These are phyloP conservation scores for Candida sanyaensis DNA, from an alignment of 1,139 yeast genomes.

Conservation along the genomic window DNA sequence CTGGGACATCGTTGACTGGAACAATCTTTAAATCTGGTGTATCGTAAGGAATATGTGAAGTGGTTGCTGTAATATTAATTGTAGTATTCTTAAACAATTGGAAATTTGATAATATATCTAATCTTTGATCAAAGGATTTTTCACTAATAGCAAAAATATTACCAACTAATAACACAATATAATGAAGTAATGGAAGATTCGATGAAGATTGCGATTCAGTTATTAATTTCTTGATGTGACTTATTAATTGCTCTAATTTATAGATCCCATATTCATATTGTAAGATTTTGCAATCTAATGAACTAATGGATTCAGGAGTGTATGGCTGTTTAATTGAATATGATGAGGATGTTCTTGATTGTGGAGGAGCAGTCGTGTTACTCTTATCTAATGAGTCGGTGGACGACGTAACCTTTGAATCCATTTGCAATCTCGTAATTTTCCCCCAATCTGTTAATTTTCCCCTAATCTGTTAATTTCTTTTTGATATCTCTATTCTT, in stretches of 20 bases:
- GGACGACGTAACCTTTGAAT: neutral
- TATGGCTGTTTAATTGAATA: constrained; percentile 4
- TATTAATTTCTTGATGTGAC: constrained; percentile 19
- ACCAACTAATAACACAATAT: constrained; percentile 42
- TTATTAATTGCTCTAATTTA: constrained; percentile 29
- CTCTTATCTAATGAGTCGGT: neutral
- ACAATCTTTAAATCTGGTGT: constrained; percentile 30
- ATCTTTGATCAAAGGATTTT: constrained; percentile 38
- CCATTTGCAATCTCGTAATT: neutral
- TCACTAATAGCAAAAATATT: constrained; percentile 53
- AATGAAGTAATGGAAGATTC: constrained; percentile 34
- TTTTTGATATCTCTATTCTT: neutral
- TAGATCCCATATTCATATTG: constrained; percentile 43
- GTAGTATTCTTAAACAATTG: constrained; percentile 34
- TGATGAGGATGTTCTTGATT: constrained; percentile 2
- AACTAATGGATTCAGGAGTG: constrained; percentile 11
- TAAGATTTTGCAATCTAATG: constrained; percentile 23
- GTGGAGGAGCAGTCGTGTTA: constrained; percentile 1
- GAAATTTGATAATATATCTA: constrained; percentile 45
- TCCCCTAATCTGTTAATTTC: neutral
- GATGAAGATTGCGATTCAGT: constrained; percentile 1
- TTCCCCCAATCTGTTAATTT: no score
- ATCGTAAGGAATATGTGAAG: constrained; percentile 46
- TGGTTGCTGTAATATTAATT: constrained; percentile 34
- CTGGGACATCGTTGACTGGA: constrained; percentile 35